These are phyloP conservation scores for Candida insectorum DNA, from an alignment of 805 yeast species.

Conservation along the genomic window DNA sequence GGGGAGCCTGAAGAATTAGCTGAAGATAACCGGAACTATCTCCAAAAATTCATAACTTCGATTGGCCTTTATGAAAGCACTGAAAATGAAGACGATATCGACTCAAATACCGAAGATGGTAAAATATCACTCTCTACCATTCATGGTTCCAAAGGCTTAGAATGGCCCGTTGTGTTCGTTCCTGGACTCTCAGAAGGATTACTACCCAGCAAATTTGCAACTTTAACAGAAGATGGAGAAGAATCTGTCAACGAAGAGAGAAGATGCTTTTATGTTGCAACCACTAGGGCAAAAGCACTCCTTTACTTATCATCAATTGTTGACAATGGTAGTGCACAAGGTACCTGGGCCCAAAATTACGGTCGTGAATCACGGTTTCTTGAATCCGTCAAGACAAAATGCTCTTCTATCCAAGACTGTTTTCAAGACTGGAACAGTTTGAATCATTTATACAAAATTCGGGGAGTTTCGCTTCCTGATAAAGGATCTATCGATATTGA, in stretches of 20 bases:
- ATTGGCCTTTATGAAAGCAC: slow-evolving; percentile 31
- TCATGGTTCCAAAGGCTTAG: slow-evolving; percentile 91
- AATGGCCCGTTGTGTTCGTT: slow-evolving; percentile 90
- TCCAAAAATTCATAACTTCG: slow-evolving; percentile 27
- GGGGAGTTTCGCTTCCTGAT: slow-evolving; percentile 4
- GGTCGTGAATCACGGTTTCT: slow-evolving; percentile 32
- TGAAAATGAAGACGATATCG: slow-evolving; percentile 17
- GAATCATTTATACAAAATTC: slow-evolving; percentile 16
- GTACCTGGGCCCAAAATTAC: too few relatives aligned
- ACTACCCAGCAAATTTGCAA: slow-evolving; percentile 53
- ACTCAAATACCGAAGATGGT: slow-evolving; percentile 13
- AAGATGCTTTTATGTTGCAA: slow-evolving; percentile 82
- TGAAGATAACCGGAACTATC: slow-evolving; percentile 14
- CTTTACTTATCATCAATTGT: slow-evolving; percentile 42
- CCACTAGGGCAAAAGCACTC: slow-evolving; percentile 72
- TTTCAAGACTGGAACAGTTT: slow-evolving; percentile 16
- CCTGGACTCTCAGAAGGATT: slow-evolving; percentile 68
- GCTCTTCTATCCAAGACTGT: slow-evolving; percentile 14
- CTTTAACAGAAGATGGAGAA: slow-evolving; percentile 26
- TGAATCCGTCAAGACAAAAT: slow-evolving; percentile 7
- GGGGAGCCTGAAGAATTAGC: slow-evolving; percentile 9
- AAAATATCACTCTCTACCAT: slow-evolving; percentile 65
- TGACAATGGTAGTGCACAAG: slow-evolving; percentile 7
- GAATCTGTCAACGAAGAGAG: slow-evolving; percentile 67
- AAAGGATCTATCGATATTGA: slow-evolving; percentile 8